phyloP scores from a whole-genome alignment of 1,284 basidiomycete species.

The Tylopilus sp. region DNA sequence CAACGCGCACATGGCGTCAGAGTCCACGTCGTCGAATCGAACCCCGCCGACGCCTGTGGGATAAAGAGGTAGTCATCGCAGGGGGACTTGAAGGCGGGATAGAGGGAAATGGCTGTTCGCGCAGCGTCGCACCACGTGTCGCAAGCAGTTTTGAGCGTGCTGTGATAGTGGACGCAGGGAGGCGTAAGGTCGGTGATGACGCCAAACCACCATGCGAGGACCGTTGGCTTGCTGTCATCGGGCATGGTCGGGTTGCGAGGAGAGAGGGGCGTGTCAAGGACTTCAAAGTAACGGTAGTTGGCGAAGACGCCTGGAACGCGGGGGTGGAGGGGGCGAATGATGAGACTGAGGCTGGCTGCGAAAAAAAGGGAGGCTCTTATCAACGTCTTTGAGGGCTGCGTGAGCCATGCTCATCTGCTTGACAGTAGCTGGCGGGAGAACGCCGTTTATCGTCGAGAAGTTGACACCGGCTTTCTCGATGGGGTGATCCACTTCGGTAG shows the following conservation, averaged over 20 bases:
- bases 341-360: constrained; percentile 83
- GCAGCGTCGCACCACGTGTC: constrained; percentile 55
- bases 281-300: constrained; percentile 96
- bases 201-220: constrained; percentile 96
- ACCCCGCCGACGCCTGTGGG: constrained; percentile 90
- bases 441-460: constrained; percentile 87
- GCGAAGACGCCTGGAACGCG: constrained; percentile 86
- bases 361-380: constrained; percentile 78
- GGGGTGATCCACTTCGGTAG: constrained; percentile 32
- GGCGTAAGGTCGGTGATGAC: constrained; percentile 93
- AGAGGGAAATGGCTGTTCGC: constrained; percentile 32
- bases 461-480: constrained; percentile 97
- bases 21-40: constrained; percentile 88
- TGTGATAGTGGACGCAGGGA: constrained; percentile 82
- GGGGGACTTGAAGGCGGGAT: constrained; percentile 85
- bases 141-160: constrained; percentile 71
- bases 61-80: constrained; percentile 96
- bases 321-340: constrained; percentile 91
- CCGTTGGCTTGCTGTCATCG: constrained; percentile 33
- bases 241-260: neutral
- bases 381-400: constrained; percentile 55
- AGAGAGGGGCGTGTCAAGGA: constrained; percentile 19
- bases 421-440: constrained; percentile 80
- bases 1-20: constrained; percentile 43
- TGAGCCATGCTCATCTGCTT: constrained; percentile 92